A percentile compares a stretch with the other conserved stretches of the same genome.
phyloP scores from a whole-genome alignment of 1,139 yeast genomes.

The Protomyces pachydermus region DNA sequence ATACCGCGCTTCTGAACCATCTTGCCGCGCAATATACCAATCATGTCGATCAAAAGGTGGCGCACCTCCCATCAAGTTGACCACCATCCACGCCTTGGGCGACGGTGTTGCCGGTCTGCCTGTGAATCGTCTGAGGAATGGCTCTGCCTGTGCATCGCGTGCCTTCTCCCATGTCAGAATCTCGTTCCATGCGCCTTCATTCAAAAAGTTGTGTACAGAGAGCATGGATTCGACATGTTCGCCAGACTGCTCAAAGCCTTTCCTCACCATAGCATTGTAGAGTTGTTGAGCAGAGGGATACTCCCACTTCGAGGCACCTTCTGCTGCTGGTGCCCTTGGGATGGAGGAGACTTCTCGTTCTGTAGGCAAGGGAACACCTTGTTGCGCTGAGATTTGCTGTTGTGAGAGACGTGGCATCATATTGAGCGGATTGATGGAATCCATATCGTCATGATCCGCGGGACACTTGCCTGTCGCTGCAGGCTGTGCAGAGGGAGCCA shows the following conservation, averaged over 20 bases:
- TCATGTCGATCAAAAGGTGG: conserved; percentile 98
- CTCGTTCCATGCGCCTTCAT: conserved; percentile 98
- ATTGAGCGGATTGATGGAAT: conserved; percentile 61
- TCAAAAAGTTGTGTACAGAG: conserved; percentile 88
- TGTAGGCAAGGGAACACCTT: conserved; percentile 68
- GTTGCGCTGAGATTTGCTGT: conserved; percentile 67
- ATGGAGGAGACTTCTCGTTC: conserved; percentile 78
- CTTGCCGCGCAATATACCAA: conserved; percentile 83
- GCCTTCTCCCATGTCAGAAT: conserved; percentile 77
- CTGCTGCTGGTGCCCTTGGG: conserved; percentile 60
- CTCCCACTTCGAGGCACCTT: conserved; percentile 72
- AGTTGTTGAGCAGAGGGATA: conserved; percentile 98
- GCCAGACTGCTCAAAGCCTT: conserved; percentile 81
- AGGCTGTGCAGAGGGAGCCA: conserved; percentile 16
- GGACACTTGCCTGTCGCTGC: conserved; percentile 17
- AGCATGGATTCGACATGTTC: conserved; percentile 98
- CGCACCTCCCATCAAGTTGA: conserved; percentile 57
- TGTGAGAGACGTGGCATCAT: conserved; percentile 80
- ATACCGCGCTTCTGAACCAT: conserved; percentile 60
- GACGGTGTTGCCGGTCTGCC: conserved; percentile 85
- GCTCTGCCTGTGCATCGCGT: conserved; percentile 51
- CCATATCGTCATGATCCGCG: conserved; percentile 3
- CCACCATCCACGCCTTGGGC: conserved; percentile 78
- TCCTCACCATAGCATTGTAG: conserved; percentile 94
- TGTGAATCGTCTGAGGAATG: conserved; percentile 77